Evolutionary conservation across 495 filamentous ascomycete species (phyloP).

Genomic region (Talaromyces adpressus): DNA sequence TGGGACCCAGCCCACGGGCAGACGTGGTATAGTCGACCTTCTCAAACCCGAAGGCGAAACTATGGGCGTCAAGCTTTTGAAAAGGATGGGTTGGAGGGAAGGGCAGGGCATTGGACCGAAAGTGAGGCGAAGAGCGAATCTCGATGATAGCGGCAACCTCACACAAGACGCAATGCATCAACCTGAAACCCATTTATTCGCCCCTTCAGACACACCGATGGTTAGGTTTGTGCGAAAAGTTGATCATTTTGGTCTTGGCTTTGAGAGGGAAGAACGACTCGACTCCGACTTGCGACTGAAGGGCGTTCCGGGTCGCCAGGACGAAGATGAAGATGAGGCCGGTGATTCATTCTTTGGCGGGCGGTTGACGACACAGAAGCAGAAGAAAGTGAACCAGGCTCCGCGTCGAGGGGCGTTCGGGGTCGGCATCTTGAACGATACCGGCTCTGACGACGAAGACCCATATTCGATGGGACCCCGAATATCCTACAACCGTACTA

Average conservation of each 20-base stretch:
- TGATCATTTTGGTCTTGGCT: constrained; percentile 79
- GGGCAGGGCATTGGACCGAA: constrained; percentile 91
- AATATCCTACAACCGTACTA: constrained; percentile 79
- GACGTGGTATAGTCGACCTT: constrained; percentile 64
- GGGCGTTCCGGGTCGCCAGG: constrained; percentile 14
- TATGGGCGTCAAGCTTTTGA: constrained; percentile 80
- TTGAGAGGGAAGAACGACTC: constrained; percentile 58
- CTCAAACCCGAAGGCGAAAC: constrained; percentile 73
- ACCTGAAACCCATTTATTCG: constrained; percentile 64
- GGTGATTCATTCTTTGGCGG: constrained; percentile 36
- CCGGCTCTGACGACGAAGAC: constrained; percentile 95
- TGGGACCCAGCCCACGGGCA: constrained; percentile 45
- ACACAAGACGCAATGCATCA: constrained; percentile 15
- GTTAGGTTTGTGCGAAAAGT: constrained; percentile 69
- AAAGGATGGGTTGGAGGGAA: constrained; percentile 93
- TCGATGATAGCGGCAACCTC: constrained; percentile 46
- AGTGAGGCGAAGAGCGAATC: constrained; percentile 65
- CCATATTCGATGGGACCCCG: constrained; percentile 86
- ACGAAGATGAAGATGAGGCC: constrained; percentile 43
- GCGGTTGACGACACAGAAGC: constrained; percentile 22
- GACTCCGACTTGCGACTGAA: constrained; percentile 5
- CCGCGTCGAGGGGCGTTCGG: constrained; percentile 65
- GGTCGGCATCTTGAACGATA: constrained; percentile 87
- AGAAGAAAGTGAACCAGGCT: constrained; percentile 40
- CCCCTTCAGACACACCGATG: constrained; percentile 77